These are phyloP conservation scores for Flaveria brownii DNA, from an alignment of 129 eudicot species.

Conservation along the genomic window DNA sequence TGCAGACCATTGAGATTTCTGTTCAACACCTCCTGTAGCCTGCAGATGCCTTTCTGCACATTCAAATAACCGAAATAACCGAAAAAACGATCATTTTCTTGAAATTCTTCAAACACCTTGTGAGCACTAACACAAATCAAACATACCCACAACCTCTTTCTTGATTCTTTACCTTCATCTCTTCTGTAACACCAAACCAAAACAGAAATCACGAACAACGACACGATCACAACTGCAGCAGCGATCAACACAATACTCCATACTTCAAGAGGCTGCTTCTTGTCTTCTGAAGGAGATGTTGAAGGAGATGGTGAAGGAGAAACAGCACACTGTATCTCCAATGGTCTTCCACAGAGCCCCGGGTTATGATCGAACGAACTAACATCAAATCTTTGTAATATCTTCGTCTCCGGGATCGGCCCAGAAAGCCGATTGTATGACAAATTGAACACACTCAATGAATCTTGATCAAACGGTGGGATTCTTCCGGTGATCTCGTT, in stretches of 20 bases:
- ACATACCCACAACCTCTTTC: slow-evolving; percentile 32
- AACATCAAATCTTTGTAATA: slow-evolving; percentile 36
- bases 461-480: slow-evolving; percentile 57
- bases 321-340: slow-evolving; percentile 41
- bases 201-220: slow-evolving; percentile 37
- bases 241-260: slow-evolving; percentile 59
- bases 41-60: slow-evolving; percentile 23
- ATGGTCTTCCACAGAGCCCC: slow-evolving; percentile 50
- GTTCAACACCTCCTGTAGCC: slow-evolving; percentile 19
- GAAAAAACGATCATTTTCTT: background rate
- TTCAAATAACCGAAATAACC: slow-evolving; percentile 7
- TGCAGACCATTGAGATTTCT: slow-evolving; percentile 46
- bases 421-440: slow-evolving; percentile 62
- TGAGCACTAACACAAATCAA: background rate
- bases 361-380: slow-evolving; percentile 55
- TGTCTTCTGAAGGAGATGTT: slow-evolving; percentile 28
- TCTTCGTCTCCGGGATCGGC: slow-evolving; percentile 51
- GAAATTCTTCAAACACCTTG: background rate
- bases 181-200: slow-evolving; percentile 42
- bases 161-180: slow-evolving; percentile 18
- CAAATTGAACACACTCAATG: slow-evolving; percentile 49
- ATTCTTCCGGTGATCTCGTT: slow-evolving; percentile 49
- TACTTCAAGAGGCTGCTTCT: slow-evolving; percentile 25
- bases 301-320: slow-evolving; percentile 42
- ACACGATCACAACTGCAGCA: slow-evolving; percentile 43